Percentiles rank a stretch among this genome's conserved stretches.
Conservation (phyloP, 1,284 basidiomycete species). For the Hypsizygus ulmarius region DNA sequence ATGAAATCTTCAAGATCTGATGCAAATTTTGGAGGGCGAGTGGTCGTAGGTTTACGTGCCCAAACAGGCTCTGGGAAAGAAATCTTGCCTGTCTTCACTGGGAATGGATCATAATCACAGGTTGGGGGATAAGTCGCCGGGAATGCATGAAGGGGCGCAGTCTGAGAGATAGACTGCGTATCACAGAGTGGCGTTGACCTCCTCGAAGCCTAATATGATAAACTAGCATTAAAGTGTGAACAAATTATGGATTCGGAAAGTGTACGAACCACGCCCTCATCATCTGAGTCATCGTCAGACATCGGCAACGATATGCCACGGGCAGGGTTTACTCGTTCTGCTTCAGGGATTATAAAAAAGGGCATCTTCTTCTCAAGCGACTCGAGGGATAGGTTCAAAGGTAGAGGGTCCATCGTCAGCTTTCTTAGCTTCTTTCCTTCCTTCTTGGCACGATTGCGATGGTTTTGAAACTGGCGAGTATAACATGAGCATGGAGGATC, state of each 20-base stretch:
- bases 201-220: neutral
- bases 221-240: no score
- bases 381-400: constrained; percentile 19
- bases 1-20: neutral
- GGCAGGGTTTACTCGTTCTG: constrained; percentile 6
- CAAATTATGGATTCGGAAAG: no score
- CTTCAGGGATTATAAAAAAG: constrained; percentile 8
- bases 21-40: neutral
- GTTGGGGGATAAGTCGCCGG: constrained; percentile 5
- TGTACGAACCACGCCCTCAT: neutral
- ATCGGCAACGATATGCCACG: neutral
- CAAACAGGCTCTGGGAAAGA: constrained; percentile 2
- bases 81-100: neutral
- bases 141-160: constrained; percentile 6
- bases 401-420: constrained; percentile 13
- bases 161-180: neutral
- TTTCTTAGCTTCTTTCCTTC: constrained; percentile 20
- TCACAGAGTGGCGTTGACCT: neutral
- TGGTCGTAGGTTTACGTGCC: constrained; percentile 1
- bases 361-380: constrained; percentile 15
- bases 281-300: neutral
- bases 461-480: constrained; percentile 43
- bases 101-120: constrained; percentile 5
- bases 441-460: constrained; percentile 37
- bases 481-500: neutral